These are phyloP conservation scores for Cupressus sempervirens DNA, from an alignment of 75 land plant species.

Conservation along the genomic window DNA sequence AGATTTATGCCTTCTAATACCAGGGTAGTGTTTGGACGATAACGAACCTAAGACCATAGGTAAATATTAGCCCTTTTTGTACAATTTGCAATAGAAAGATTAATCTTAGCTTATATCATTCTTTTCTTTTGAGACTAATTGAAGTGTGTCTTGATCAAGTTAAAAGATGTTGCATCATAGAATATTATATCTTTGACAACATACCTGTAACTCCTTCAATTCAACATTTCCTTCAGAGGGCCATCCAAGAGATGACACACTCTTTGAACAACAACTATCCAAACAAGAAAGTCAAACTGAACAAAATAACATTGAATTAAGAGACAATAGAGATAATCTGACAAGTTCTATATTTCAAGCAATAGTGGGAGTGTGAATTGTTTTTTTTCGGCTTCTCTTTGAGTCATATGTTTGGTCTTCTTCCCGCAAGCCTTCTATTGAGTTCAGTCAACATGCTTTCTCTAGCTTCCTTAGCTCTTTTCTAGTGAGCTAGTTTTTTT, in stretches of 20 bases:
- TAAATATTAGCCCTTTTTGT: slow-evolving; percentile 2
- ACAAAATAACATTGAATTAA: slow-evolving; percentile 57
- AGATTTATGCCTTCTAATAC: slow-evolving; percentile 66
- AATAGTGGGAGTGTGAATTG: too few species aligned
- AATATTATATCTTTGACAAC: neutral
- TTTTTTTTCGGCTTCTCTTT: too few species aligned
- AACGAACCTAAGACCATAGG: slow-evolving; percentile 50
- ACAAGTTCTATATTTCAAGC: slow-evolving; percentile 57
- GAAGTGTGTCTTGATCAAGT: neutral
- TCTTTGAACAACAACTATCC: slow-evolving; percentile 79
- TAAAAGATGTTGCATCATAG: neutral
- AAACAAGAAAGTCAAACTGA: slow-evolving; percentile 68
- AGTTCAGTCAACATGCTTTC: too few species aligned
- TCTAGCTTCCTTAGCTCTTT: too few species aligned
- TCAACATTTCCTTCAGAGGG: slow-evolving; percentile 71
- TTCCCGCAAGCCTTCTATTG: too few species aligned
- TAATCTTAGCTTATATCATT: neutral
- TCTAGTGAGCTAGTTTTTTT: too few species aligned
- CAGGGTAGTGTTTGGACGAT: slow-evolving; percentile 77
- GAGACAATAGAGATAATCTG: slow-evolving; percentile 80
- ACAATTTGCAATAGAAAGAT: neutral
- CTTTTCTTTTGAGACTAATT: neutral
- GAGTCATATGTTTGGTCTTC: too few species aligned
- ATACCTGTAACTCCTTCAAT: slow-evolving; percentile 66
- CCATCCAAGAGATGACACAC: slow-evolving; percentile 69